These are phyloP conservation scores for Sphaceloma murrayae DNA, from an alignment of 2,329 filamentous ascomycete genomes.

Conservation along the genomic window DNA sequence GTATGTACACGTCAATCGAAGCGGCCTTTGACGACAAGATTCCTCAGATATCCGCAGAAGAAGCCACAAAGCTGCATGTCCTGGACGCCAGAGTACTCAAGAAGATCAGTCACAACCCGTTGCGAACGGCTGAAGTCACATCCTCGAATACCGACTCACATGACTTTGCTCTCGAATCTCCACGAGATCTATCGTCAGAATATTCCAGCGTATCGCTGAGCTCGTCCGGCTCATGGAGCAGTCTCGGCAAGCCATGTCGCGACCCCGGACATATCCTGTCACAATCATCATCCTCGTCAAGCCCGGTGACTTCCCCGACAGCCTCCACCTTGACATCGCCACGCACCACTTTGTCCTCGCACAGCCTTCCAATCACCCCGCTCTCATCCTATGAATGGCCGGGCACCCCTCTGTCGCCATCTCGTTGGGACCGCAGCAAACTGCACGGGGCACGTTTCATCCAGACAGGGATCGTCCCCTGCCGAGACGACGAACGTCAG, in stretches of 20 bases:
- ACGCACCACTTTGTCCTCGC: background rate
- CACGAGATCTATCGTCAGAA: background rate
- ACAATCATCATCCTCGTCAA: background rate
- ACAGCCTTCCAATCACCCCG: constrained; percentile 2
- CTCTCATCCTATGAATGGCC: background rate
- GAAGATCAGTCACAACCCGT: constrained; percentile 2
- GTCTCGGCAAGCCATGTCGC: background rate
- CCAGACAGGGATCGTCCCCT: too few species aligned
- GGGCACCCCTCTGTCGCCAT: too few species aligned
- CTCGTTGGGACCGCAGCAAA: too few species aligned
- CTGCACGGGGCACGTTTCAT: too few species aligned
- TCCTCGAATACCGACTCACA: constrained; percentile 23
- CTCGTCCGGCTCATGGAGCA: background rate
- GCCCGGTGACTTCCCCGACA: background rate
- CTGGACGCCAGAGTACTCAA: constrained; percentile 30
- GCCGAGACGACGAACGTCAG: background rate
- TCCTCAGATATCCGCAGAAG: constrained; percentile 27
- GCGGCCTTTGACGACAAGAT: constrained; percentile 33
- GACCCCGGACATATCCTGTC: background rate
- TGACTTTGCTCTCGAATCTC: constrained; percentile 27
- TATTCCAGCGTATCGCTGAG: background rate
- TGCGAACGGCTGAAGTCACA: background rate
- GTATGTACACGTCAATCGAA: constrained; percentile 38
- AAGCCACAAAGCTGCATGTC: constrained; percentile 28
- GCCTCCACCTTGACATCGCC: constrained; percentile 4